Evolutionary conservation across 495 filamentous ascomycete species (phyloP), one percentile per base, ranked within the genome.

Genomic region (Sabuloglossum arenarium): DNA sequence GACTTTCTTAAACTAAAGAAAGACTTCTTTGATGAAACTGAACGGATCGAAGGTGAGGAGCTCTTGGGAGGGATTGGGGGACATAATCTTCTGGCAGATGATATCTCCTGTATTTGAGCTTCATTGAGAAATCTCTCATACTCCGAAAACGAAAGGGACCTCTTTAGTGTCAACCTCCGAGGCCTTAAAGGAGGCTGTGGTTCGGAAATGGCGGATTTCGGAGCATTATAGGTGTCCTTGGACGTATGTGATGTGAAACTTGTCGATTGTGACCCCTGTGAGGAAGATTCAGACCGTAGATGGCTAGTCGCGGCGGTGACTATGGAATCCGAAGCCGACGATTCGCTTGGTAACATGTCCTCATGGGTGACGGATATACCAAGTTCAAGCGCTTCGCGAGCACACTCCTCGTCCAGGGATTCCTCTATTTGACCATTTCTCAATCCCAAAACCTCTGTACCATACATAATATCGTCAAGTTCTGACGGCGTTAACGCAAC

Each of bases 201-300:
- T 19, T 45, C 11, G 37, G 54, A 29, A 32, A 21, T 24, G 27
- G n/a, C n/a, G n/a, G n/a, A n/a, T n/a, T 24, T 37, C 34, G 19
- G 8, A n/a, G 47, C n/a, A 3, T 51, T 11, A 23, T 3, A 8
- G 14, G 6, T n/a, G 34, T 56, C 25, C 14, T 16, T 34, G 27
- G 56, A 58, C 53, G 19, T 37, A n/a, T 29, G 45, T 9, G 56
- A 58, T 43, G 56, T 53, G 6, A 46, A 16, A 28, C 27, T 23
- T 39, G 54, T 56, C 5, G 54, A 56, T 21, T 45, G 54, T 14
- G 54, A 56, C 4, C 27, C 27, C 8, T 21, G 3, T 45, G 54
- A 56, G 24, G 27, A 8, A n/a, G 53, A 55, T 14, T 32, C 46
- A 45, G 56, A 58, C 23, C 56, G 42, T 30, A 27, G 6, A 32